Evolutionary conservation across 345 rosid species (phyloP), one percentile per base, ranked within the genome.

Genomic region (Citrus hindsii): DNA sequence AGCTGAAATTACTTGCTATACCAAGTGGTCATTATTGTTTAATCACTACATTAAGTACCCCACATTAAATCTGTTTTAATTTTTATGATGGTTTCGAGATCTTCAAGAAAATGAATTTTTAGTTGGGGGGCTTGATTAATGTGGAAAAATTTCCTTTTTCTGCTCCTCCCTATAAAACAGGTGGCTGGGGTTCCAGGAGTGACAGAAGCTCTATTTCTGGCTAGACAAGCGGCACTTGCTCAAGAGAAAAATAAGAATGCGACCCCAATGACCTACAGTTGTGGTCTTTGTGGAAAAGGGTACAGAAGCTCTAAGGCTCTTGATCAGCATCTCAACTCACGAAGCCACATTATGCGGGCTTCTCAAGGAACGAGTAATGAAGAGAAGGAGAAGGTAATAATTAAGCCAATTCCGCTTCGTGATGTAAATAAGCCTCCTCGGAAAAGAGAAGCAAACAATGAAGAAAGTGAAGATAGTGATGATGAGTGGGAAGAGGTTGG

Each of bases 101-200:
- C 3, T 19, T 25, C 28, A 38, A 67, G 19, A 61, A 25, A 62
- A 12, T 27, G 7, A 27, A 12, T 62, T 28, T 73, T 18, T 48
- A 61, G 64, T 71, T 60, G 40, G 19, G 32, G 62, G 2, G 63
- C 1, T 68, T 68, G 62, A 75, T 16, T 64, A 40, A 30, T 60
- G 19, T 55, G 8, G 53, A 63, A 48, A 19, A 58, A 19, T 30
- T 35, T n/a, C 69, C 58, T 70, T 25, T 42, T 42, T 55, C 58
- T 53, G 51, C 1, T 72, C 62, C 67, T 40, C 14, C 37, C 27
- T 67, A 53, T 21, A 69, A 69, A 70, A 64, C 83, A 96, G 98
- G 90, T 96, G 5, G 98, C 98, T 80, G 98, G 97, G 67, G 98
- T 96, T 82, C 98, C 99, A 1, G 99, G 97, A 67, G 99, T 96